A percentile compares a stretch with the other conserved stretches of the same genome.
Conservation (phyloP, 257 asterid genomes). For the Solanum raphanifolium region DNA sequence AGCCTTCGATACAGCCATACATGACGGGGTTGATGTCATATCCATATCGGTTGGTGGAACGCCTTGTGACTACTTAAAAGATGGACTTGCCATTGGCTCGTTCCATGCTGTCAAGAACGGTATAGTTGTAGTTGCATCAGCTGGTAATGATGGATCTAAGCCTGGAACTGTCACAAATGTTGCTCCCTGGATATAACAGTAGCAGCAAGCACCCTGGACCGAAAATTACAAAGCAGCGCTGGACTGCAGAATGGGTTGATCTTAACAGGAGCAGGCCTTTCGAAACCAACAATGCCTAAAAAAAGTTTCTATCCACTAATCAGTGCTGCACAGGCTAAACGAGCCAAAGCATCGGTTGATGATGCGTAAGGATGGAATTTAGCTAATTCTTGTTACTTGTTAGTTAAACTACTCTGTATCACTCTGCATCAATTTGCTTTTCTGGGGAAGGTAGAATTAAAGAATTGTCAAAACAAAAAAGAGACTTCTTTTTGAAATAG, state of each 20-base stretch:
- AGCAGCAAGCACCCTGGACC: slow-evolving; percentile 61
- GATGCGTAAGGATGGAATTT: slow-evolving; percentile 30
- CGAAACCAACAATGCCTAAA: slow-evolving; percentile 19
- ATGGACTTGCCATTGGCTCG: slow-evolving; percentile 39
- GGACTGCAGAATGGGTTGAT: slow-evolving; percentile 16
- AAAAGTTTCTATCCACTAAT: slow-evolving; percentile 24
- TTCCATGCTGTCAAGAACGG: slow-evolving; percentile 56
- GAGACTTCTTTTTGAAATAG: background rate
- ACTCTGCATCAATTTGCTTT: background rate
- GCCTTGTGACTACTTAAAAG: background rate
- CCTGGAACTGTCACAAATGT: slow-evolving; percentile 31
- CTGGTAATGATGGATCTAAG: slow-evolving; percentile 41
- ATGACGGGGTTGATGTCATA: slow-evolving; percentile 66
- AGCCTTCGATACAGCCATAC: slow-evolving; percentile 50
- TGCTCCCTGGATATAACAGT: slow-evolving; percentile 78
- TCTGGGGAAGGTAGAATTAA: background rate
- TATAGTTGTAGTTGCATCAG: slow-evolving; percentile 40
- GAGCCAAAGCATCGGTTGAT: slow-evolving; percentile 7
- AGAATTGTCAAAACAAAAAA: background rate
- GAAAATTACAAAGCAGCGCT: slow-evolving; percentile 15
- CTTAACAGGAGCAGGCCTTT: slow-evolving; percentile 33
- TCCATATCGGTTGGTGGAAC: slow-evolving; percentile 53
- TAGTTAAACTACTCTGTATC: background rate
- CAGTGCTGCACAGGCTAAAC: slow-evolving; percentile 19
- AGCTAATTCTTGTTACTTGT: background rate